Evolutionary conservation across 768 basidiomycete genomes (phyloP), one percentile per base, ranked within the genome.

Genomic region (Coprinopsis marcescibilis): DNA sequence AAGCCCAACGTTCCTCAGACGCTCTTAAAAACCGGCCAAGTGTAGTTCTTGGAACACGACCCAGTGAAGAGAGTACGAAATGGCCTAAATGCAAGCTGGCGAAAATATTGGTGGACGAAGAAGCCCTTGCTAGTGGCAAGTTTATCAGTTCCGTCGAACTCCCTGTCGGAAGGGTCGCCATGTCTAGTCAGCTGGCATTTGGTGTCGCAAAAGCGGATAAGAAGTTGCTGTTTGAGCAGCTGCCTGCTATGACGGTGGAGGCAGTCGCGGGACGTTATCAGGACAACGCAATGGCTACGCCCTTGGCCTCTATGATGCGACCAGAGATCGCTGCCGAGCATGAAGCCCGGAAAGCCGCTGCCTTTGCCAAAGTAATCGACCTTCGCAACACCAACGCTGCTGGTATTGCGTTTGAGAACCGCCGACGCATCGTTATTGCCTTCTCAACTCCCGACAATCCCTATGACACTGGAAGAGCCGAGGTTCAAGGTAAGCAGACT

Each of bases 391-490:
- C 95, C 14, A 89, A 86, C 55, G 87, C 90, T 23, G 71, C 66
- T 24, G 91, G 90, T n/a, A 81, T 97, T 51, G 80, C 88, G 42
- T 89, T 76, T 57, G 89, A 92, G 66, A 97, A 96, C 62, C 73
- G 87, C 49, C 71, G 80, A 59, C 74, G 91, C 51, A 85, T 93
- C 51, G 72, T 96, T 23, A 66, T 67, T 12, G 81, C 77, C 23
- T 97, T 98, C 66, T 95, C 93, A 1, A 69, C 74, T 5, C 72
- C 76, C 0, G 72, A 72, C 42, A 83, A 78, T 52, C 75, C 75
- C 19, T 79, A 75, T 49, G 88, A 94, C 62, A 72, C 92, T 0
- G 94, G 93, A 33, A 72, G 86, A 33, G 75, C 89, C 1, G 90
- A 92, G 58, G 93, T 96, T 0, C 94, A 96, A 76, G 91, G 94